Evolutionary conservation across 108 stramenopile genomes (phyloP), one percentile per base, ranked within the genome.

Genomic region (Discostella stelligeroides): DNA sequence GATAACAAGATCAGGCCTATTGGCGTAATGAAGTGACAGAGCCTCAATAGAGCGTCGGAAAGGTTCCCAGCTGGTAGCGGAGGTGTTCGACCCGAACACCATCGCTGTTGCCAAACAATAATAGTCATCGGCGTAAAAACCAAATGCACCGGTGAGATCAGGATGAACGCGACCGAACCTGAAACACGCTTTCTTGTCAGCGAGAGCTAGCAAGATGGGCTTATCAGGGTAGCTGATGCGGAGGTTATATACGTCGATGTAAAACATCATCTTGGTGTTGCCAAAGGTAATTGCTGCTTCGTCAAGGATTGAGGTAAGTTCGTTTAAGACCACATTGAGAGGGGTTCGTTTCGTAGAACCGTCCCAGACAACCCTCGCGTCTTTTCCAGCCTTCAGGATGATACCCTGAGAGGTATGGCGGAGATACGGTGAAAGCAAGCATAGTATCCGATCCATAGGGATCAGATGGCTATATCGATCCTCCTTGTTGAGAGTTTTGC

Each of bases 51-150:
- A 29, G 4, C 65, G 30, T 7, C 51, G 37, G 20, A 66, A 66
- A 20, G 65, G 51, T 38, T 66, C 65, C 65, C 51, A 66, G 20
- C 43, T 47, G 3, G 24, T 15, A 3, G 65, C 65, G 6, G 30
- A 37, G 4, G 28, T 37, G 8, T 23, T 54, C 25, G 41, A 49
- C 9, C 63, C 63, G 30, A 64, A 64, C 1, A 64, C 63, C 17
- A 25, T 43, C 1, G 50, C 37, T 8, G 29, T 53, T 5, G 65
- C 21, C 17, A 66, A 37, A 21, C 20, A 54, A 40, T 66, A 66
- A 40, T 27, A 37, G 0, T 25, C 51, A 18, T 39, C 38, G 7
- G 50, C 50, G 2, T 38, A 4, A 23, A 40, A 66, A 3, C 65
- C 65, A 54, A 54, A 66, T 4, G 51, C 65, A 25, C 63, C 63